Conservation (phyloP, 208 protist genomes). For the Trypanosoma platydactyli region DNA sequence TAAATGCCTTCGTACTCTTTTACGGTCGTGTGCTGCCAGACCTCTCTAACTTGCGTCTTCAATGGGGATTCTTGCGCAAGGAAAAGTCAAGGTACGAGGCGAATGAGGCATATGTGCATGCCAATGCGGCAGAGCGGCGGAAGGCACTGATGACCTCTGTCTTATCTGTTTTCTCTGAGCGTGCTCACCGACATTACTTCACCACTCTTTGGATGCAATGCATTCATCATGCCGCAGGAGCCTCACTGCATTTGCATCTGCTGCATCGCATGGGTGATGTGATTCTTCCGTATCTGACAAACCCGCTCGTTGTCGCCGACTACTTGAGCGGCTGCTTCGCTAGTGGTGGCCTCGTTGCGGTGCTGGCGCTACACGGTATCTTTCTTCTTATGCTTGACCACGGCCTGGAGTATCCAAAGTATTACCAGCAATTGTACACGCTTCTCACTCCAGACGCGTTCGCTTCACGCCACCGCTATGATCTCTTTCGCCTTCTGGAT, state of each 20-base stretch:
- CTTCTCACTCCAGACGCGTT: constrained; percentile 82
- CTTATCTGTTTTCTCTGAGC: constrained; percentile 79
- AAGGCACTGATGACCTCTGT: constrained; percentile 65
- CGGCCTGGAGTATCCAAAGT: constrained; percentile 88
- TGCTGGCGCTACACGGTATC: constrained; percentile 85
- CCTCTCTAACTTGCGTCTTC: constrained; percentile 49
- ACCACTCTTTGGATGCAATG: constrained; percentile 78
- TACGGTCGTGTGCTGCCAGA: constrained; percentile 54
- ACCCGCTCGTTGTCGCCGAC: constrained; percentile 83
- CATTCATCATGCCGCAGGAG: constrained; percentile 50
- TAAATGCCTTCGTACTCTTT: constrained; percentile 78
- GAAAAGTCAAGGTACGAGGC: constrained; percentile 59
- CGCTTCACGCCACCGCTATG: constrained; percentile 83
- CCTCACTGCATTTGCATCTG: constrained; percentile 74
- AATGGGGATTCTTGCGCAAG: constrained; percentile 63
- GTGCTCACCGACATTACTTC: constrained; percentile 83
- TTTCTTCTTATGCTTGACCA: constrained; percentile 91
- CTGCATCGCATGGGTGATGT: constrained; percentile 71
- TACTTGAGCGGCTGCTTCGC: constrained; percentile 84
- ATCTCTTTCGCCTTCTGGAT: constrained; percentile 85
- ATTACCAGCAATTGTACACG: constrained; percentile 90
- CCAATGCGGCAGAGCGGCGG: constrained; percentile 70
- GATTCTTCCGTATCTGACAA: constrained; percentile 79
- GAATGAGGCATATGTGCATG: constrained; percentile 61
- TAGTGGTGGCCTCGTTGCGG: constrained; percentile 82